Conservation (phyloP, 768 basidiomycete species). For the Sarcodon aspratus region DNA sequence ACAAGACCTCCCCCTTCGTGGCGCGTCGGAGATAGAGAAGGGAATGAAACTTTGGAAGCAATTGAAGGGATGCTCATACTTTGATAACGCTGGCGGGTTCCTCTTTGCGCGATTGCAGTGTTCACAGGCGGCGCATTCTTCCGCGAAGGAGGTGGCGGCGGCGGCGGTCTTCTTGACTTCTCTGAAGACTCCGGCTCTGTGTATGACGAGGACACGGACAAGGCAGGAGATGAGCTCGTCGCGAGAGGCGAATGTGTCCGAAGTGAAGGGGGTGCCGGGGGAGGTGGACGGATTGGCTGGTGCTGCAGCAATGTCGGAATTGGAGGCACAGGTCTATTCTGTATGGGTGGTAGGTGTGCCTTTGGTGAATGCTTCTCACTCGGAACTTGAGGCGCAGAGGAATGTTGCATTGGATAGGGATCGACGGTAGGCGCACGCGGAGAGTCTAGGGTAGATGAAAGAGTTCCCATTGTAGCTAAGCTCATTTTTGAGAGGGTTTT, state of each 20-base stretch:
- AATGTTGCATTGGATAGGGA: background rate
- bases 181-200: background rate
- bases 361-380: background rate
- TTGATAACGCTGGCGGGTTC: no score
- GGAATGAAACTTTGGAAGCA: no score
- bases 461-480: background rate
- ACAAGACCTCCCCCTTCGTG: no score
- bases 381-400: background rate
- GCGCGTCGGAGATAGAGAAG: no score
- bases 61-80: no score
- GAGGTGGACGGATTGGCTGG: background rate
- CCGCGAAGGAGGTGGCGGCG: constrained; percentile 3
- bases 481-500: constrained; percentile 7
- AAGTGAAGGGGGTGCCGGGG: background rate
- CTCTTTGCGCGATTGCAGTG: no score
- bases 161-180: constrained; percentile 3
- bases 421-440: background rate
- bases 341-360: background rate
- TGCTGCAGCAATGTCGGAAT: background rate
- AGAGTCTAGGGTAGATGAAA: background rate
- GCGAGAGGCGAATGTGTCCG: background rate
- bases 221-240: background rate
- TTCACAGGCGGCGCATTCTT: background rate
- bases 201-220: background rate
- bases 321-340: background rate